phyloP scores from a whole-genome alignment of 2,329 filamentous ascomycete species.

The Colletotrichum somersetense region DNA sequence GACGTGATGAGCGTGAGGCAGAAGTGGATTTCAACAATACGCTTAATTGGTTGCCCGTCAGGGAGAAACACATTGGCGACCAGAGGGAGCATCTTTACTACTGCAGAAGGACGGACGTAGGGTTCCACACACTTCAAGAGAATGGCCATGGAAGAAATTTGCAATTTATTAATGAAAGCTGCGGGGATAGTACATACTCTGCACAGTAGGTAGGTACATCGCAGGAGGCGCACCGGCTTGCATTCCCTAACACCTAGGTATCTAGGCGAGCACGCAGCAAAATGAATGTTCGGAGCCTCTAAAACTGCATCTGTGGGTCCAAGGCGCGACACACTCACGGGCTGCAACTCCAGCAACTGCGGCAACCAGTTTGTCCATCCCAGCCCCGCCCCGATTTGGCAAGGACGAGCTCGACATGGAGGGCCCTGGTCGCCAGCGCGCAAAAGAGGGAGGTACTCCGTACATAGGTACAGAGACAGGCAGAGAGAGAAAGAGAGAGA shows the following conservation, averaged over 20 bases:
- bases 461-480: background rate
- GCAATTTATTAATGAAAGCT: background rate
- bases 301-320: slow-evolving; percentile 5
- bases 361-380: slow-evolving; percentile 10
- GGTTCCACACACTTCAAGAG: background rate
- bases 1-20: background rate
- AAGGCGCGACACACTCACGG: slow-evolving; percentile 19
- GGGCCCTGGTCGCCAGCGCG: slow-evolving; percentile 5
- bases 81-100: background rate
- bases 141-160: background rate
- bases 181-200: background rate
- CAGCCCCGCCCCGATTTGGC: slow-evolving; percentile 25
- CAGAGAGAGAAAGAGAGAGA: background rate
- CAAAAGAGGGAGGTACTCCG: background rate
- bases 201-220: background rate
- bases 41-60: background rate
- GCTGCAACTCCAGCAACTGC: slow-evolving; percentile 34
- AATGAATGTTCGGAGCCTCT: slow-evolving; percentile 8
- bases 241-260: slow-evolving; percentile 14
- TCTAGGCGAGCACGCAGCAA: slow-evolving; percentile 9
- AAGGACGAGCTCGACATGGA: slow-evolving; percentile 17
- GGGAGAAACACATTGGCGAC: background rate
- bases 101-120: background rate
- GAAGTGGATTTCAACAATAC: background rate
- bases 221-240: background rate